Conservation (phyloP, 2,329 filamentous ascomycete genomes). For the Dactylellina leptospora region DNA sequence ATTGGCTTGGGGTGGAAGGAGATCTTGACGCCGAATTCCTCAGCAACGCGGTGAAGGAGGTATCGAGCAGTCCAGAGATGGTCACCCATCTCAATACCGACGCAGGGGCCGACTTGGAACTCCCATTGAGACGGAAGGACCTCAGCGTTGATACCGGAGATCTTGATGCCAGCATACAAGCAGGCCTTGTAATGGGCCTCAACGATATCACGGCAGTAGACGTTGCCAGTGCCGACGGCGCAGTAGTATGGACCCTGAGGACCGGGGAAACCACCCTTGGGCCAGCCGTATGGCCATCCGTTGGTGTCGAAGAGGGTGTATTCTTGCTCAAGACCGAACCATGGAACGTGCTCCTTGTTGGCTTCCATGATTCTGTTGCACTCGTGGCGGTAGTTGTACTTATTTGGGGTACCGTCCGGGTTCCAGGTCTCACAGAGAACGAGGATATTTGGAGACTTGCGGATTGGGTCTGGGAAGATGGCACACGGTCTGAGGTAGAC, state of each 20-base stretch:
- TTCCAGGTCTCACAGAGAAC: constrained; percentile 96
- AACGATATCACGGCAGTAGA: constrained; percentile 97
- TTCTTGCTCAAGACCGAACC: constrained; percentile 98
- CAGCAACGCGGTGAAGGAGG: constrained; percentile 87
- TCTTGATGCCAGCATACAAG: constrained; percentile 87
- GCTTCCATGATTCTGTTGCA: constrained; percentile 87
- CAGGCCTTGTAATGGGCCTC: constrained; percentile 92
- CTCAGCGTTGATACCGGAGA: constrained; percentile 98
- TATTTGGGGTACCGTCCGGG: constrained; percentile 92
- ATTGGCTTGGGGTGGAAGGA: constrained; percentile 97
- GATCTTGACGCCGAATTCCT: constrained; percentile 96
- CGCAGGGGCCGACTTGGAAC: constrained; percentile 92
- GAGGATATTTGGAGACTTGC: constrained; percentile 86
- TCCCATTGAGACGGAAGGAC: constrained; percentile 99
- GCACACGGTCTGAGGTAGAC: constrained; percentile 93
- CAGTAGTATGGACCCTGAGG: constrained; percentile 97
- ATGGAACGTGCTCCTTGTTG: constrained; percentile 82
- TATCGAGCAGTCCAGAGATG: constrained; percentile 94
- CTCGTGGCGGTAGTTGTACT: constrained; percentile 97
- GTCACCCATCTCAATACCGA: constrained; percentile 90
- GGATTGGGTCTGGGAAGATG: constrained; percentile 91
- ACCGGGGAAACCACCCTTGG: constrained; percentile 84
- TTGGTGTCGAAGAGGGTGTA: constrained; percentile 90
- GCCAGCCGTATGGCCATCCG: constrained; percentile 93
- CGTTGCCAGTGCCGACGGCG: constrained; percentile 95